phyloP scores from a whole-genome alignment of 495 filamentous ascomycete genomes.

The Extremus antarcticus region DNA sequence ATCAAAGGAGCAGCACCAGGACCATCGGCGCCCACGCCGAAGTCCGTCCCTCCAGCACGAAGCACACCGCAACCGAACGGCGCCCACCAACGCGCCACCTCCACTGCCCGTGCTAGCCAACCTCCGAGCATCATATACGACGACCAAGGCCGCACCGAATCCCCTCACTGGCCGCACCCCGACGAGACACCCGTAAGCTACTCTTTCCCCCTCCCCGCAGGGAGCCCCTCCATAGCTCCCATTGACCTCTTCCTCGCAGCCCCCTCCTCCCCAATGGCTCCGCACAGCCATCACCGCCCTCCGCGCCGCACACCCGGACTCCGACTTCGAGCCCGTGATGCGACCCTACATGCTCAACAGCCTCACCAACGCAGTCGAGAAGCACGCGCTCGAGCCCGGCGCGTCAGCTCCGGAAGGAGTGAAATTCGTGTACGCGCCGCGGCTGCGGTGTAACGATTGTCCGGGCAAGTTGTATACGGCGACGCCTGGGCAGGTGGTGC shows the following conservation, averaged over 20 bases:
- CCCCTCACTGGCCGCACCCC: not conserved
- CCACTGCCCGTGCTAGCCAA: conserved; percentile 13
- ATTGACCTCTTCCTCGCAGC: conserved; percentile 37
- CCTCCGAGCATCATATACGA: conserved; percentile 13
- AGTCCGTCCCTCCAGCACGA: conserved; percentile 16
- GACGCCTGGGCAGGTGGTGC: conserved; percentile 67
- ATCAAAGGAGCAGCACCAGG: conserved; percentile 28
- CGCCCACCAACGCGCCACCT: conserved; percentile 6
- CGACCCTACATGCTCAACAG: conserved; percentile 66
- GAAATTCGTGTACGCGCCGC: conserved; percentile 66
- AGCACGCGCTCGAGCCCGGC: conserved; percentile 26
- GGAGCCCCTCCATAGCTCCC: conserved; percentile 4
- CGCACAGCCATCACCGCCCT: conserved; percentile 51
- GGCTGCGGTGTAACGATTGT: conserved; percentile 84
- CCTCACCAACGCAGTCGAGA: conserved; percentile 43
- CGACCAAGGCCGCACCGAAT: conserved; percentile 8
- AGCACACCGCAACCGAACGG: conserved; percentile 14
- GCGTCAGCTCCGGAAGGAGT: conserved; percentile 40
- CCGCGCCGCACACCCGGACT: conserved; percentile 53
- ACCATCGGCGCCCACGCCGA: conserved; percentile 48
- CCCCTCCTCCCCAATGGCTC: conserved; percentile 76
- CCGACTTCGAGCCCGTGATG: conserved; percentile 80
- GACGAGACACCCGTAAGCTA: conserved; percentile 21
- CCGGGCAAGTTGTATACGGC: conserved; percentile 88
- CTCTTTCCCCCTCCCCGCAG: conserved; percentile 12